A percentile compares a stretch with the other conserved stretches of the same genome.
Conservation (phyloP, 2,329 filamentous ascomycete species). For the Claviceps sp. region DNA sequence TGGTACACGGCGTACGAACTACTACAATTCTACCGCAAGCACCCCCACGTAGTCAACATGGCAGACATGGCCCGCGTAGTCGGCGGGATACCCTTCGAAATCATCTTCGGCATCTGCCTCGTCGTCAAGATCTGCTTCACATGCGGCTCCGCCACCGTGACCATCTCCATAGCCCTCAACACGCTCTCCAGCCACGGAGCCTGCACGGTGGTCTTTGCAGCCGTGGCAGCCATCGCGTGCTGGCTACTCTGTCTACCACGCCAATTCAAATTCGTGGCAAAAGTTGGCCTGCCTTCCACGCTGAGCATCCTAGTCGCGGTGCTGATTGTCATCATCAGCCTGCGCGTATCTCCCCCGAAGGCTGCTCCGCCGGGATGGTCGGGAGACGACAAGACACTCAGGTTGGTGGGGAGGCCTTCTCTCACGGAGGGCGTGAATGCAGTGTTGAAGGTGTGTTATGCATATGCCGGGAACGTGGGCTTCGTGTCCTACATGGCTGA, state of each 20-base stretch:
- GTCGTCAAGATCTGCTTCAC: constrained; percentile 62
- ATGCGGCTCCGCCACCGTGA: constrained; percentile 51
- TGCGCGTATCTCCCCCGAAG: constrained; percentile 18
- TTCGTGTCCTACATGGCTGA: constrained; percentile 24
- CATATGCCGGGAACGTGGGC: constrained; percentile 24
- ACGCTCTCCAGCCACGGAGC: constrained; percentile 47
- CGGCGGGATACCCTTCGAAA: constrained; percentile 17
- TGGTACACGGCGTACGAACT: constrained; percentile 38
- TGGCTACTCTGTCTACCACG: constrained; percentile 53
- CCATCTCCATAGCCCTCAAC: constrained; percentile 55
- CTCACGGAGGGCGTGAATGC: constrained; percentile 20
- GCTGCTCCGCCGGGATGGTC: constrained; percentile 14
- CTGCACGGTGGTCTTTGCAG: constrained; percentile 57
- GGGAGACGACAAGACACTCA: constrained; percentile 13
- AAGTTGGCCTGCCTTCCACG: constrained; percentile 19
- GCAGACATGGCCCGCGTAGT: constrained; percentile 53
- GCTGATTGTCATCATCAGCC: constrained; percentile 23
- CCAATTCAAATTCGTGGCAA: constrained; percentile 48
- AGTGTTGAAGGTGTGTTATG: constrained; percentile 22
- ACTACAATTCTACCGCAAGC: constrained; percentile 55
- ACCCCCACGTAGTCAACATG: constrained; percentile 57
- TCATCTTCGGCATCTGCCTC: constrained; percentile 42
- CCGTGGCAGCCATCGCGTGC: too few species aligned
- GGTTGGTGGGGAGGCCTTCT: constrained; percentile 16
- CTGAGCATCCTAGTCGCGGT: constrained; percentile 22